Evolutionary conservation across 306 rosid genomes (phyloP), one percentile per base, ranked within the genome.

Genomic region (Prunus mira): DNA sequence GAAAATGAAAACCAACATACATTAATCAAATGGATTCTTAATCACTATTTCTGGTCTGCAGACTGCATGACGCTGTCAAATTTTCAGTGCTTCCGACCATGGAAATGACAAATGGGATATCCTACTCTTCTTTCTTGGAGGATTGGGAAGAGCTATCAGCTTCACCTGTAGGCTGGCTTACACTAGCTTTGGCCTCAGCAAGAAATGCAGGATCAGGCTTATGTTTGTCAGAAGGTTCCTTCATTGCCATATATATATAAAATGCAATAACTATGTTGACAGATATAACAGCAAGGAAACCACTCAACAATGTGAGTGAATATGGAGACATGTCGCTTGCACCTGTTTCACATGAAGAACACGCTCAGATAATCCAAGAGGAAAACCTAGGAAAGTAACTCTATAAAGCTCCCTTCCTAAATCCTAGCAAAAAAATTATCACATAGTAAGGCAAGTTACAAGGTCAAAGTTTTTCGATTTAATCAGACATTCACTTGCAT

Each of bases 281-380:
- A 3, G 97, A 92, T 78, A 94, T 84, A 38, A 94, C 97, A 7
- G 97, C 98, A 61, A 94, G 87, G 79, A 94, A 92, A 78, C 98
- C 97, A 15, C 97, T 94, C 76, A 90, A 79, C 70, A 92, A 76
- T 10, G 98, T 91, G 76, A 87, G 22, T 55, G 95, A 87, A 86
- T 94, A 79, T 4, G 98, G 96, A 22, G 93, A 82, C 87, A 91
- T 74, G 49, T 81, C 64, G 67, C 76, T 61, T 66, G 86, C 57
- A 81, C 98, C 97, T 94, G 89, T 61, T 72, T 69, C 47, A 81
- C 45, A 68, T 57, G 18, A 45, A 76, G 17, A 13, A 67, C 38
- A 3, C 61, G 15, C 0, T 77, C 74, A 79, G 64, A 32, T 38
- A 61, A 64, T 32, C 24, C 19, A 27, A 51, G 10, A 22, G 45